Evolutionary conservation across 2,329 filamentous ascomycete species (phyloP).

Genomic region (Xylariales sp.): DNA sequence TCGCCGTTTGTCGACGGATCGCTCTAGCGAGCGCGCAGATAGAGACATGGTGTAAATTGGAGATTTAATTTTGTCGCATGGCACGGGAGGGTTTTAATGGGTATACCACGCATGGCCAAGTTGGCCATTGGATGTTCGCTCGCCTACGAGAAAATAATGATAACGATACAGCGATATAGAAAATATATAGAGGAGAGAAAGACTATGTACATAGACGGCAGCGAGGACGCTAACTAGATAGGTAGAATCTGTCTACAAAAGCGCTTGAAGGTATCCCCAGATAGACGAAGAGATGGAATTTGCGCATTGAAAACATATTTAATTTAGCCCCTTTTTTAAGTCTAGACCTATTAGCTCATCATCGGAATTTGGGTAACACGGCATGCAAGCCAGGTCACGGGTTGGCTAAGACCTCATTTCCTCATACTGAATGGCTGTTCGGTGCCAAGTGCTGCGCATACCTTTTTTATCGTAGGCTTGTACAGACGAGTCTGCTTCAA

Average conservation of each 20-base stretch:
- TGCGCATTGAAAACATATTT: not conserved
- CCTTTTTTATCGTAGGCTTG: constrained; percentile 1
- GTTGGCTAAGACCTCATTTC: not conserved
- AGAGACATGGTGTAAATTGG: constrained; percentile 44
- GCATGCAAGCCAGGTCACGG: not conserved
- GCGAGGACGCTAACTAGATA: not conserved
- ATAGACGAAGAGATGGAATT: constrained; percentile 10
- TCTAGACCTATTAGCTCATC: not conserved
- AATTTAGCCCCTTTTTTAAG: not conserved
- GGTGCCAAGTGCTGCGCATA: not conserved
- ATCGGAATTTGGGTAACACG: not conserved
- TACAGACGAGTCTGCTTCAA: constrained; percentile 4
- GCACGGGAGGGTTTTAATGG: not conserved
- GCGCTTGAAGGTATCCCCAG: constrained; percentile 20
- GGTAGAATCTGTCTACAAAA: not conserved
- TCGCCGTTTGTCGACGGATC: constrained; percentile 23
- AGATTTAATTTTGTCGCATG: not conserved
- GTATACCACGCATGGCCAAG: not conserved
- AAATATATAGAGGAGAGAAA: constrained; percentile 5
- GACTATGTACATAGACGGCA: not conserved
- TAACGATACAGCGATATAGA: constrained; percentile 24
- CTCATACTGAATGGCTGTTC: no score
- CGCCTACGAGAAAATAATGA: constrained; percentile 15
- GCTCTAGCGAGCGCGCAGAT: constrained; percentile 21
- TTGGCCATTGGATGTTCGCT: not conserved